A percentile compares a stretch with the other conserved stretches of the same genome.
phyloP scores from a whole-genome alignment of 176 grass and related monocot genomes.

The Paspalum notatum region DNA sequence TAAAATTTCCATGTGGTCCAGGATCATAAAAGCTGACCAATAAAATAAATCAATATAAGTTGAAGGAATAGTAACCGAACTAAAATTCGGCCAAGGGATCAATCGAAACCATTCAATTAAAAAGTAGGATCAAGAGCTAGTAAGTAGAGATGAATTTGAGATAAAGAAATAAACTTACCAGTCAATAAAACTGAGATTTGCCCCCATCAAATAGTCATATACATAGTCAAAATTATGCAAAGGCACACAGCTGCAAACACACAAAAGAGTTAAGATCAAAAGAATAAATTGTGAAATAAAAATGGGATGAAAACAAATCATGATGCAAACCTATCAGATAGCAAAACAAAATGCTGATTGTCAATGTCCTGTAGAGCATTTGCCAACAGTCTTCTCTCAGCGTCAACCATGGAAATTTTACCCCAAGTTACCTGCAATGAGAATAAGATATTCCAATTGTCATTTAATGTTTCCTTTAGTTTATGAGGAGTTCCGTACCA shows the following conservation, averaged over 20 bases:
- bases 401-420: conserved; percentile 96
- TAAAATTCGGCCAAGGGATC: background rate
- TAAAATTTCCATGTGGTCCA: conserved; percentile 92
- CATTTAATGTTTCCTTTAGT: conserved; percentile 9
- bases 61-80: background rate
- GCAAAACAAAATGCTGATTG: conserved; percentile 95
- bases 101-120: background rate
- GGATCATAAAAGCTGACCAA: conserved; percentile 88
- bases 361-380: conserved; percentile 84
- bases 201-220: conserved; percentile 85
- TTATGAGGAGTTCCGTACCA: background rate
- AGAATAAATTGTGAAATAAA: conserved; percentile 20
- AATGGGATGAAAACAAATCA: conserved; percentile 17
- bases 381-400: conserved; percentile 87
- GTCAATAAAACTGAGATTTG: conserved; percentile 90
- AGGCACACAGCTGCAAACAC: conserved; percentile 80
- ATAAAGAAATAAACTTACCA: conserved; percentile 56
- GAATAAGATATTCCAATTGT: background rate
- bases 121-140: conserved; percentile 1
- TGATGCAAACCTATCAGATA: conserved; percentile 80
- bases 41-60: conserved; percentile 32
- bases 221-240: conserved; percentile 93
- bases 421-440: conserved; percentile 82
- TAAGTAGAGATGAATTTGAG: background rate
- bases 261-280: conserved; percentile 42